These are phyloP conservation scores for Xylaria longipes DNA, from an alignment of 495 filamentous ascomycete species.

Conservation along the genomic window DNA sequence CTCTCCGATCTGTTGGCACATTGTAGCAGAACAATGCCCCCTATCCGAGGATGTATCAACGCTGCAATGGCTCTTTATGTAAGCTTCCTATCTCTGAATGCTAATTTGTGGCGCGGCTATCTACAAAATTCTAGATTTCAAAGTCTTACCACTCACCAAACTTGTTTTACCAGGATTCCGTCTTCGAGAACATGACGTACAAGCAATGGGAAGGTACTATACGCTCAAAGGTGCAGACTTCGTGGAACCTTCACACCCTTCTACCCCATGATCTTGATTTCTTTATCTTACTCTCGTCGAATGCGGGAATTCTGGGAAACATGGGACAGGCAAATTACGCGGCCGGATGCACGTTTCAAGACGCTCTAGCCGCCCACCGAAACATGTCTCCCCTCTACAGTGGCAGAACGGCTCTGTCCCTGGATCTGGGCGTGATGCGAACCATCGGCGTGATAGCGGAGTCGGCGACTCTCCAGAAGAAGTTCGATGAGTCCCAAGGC, in stretches of 20 bases:
- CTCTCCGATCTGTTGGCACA: too few species aligned
- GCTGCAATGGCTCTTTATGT: too few species aligned
- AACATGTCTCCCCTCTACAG: neutral
- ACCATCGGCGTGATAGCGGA: conserved; percentile 38
- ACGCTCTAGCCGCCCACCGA: conserved; percentile 36
- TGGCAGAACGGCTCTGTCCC: conserved; percentile 35
- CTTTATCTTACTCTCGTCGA: conserved; percentile 49
- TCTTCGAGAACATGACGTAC: conserved; percentile 54
- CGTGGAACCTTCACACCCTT: conserved; percentile 55
- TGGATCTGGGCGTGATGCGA: conserved; percentile 52
- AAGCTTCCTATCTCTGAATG: neutral
- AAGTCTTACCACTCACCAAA: neutral
- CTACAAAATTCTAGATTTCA: neutral
- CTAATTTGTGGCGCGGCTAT: neutral
- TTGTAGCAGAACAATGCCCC: too few species aligned
- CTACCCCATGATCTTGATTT: conserved; percentile 55
- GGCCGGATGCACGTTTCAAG: conserved; percentile 59
- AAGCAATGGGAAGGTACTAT: conserved; percentile 41
- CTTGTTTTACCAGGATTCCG: conserved; percentile 37
- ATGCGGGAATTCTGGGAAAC: conserved; percentile 56
- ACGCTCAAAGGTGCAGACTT: conserved; percentile 49
- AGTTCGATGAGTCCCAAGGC: conserved; percentile 10
- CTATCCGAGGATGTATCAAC: too few species aligned
- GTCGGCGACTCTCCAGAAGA: conserved; percentile 3
- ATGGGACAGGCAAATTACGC: conserved; percentile 60